These are phyloP conservation scores for Phlebiopsis gigantea DNA, from an alignment of 768 basidiomycete species.

Conservation along the genomic window DNA sequence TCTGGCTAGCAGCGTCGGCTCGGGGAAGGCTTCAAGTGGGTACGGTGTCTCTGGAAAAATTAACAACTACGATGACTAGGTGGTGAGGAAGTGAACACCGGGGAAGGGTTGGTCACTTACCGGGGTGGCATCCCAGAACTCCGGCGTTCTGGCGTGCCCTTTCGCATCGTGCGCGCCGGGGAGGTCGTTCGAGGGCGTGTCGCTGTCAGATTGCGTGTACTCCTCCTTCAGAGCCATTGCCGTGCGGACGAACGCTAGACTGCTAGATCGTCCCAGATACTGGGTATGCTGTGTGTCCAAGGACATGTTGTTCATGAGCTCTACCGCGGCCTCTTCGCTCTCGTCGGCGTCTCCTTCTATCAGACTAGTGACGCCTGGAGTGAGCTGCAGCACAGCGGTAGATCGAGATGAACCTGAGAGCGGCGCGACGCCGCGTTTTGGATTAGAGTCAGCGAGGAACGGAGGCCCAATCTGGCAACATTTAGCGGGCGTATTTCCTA, in stretches of 20 bases:
- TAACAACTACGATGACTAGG: too few species aligned
- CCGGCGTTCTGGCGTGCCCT: not conserved
- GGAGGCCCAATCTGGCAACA: too few species aligned
- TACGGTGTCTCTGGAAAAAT: too few species aligned
- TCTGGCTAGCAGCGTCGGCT: constrained; percentile 27
- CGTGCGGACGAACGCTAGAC: not conserved
- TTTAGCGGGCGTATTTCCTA: too few species aligned
- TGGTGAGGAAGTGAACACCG: too few species aligned
- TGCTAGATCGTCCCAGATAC: not conserved
- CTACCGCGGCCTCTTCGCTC: not conserved
- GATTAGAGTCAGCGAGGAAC: not conserved
- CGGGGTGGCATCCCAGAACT: constrained; percentile 23
- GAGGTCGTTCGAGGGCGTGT: constrained; percentile 25
- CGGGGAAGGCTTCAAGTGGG: too few species aligned
- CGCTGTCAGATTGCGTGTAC: constrained; percentile 20
- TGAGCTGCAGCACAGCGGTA: not conserved
- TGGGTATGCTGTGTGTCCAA: not conserved
- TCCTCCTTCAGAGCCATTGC: not conserved
- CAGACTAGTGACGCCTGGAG: too few species aligned
- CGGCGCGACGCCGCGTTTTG: not conserved
- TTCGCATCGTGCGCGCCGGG: not conserved
- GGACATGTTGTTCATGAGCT: not conserved
- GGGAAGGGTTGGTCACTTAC: constrained; percentile 15
- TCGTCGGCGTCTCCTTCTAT: not conserved
- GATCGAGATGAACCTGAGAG: not conserved